Evolutionary conservation across 148 eudicot species (phyloP), one percentile per base, ranked within the genome.

Genomic region (Nyssa sinensis): DNA sequence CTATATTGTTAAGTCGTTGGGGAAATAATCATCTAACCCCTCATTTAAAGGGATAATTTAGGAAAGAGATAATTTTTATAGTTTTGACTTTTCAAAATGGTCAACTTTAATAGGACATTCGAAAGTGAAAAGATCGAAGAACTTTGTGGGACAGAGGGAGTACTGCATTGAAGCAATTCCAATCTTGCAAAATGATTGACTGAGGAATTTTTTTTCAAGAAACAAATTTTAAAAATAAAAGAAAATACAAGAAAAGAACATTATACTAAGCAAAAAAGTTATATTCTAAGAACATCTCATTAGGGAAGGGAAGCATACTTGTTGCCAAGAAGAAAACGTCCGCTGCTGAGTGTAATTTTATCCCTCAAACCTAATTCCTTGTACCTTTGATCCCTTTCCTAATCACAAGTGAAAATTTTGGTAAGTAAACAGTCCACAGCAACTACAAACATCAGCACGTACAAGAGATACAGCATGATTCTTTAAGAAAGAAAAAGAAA

Each of bases 321-420:
- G 84, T 96, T 96, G 58, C 99, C 99, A 57, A 96, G 90, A 78
- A 96, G 95, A 90, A 96, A 96, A 37, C 97, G 97, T 30, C 99
- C 99, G 81, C 98, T 96, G 74, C 94, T 91, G 70, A 96, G 91
- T 5, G 99, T 96, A 68, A 96, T 93, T 84, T 89, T 93, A 80
- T 96, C 99, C 84, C 99, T 84, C 73, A 96, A 82, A 61, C 99
- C 98, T 62, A 96, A 84, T 69, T 96, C 99, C 87, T 96, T 96
- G 76, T 96, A 96, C 79, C 99, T 87, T 81, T 93, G 99, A 91
- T 96, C 99, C 78, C 90, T 91, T 85, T 96, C 99, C 99, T 96
- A 77, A 34, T 59, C 51, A 65, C 28, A 57, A 66, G 12, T 19
- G 62, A 71, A 70, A 62, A 31, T 27, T 31, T 62, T 37, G 64